Evolutionary conservation across 176 grass and related monocot species (phyloP), one percentile per base, ranked within the genome.

Genomic region (Carex myosuroides): DNA sequence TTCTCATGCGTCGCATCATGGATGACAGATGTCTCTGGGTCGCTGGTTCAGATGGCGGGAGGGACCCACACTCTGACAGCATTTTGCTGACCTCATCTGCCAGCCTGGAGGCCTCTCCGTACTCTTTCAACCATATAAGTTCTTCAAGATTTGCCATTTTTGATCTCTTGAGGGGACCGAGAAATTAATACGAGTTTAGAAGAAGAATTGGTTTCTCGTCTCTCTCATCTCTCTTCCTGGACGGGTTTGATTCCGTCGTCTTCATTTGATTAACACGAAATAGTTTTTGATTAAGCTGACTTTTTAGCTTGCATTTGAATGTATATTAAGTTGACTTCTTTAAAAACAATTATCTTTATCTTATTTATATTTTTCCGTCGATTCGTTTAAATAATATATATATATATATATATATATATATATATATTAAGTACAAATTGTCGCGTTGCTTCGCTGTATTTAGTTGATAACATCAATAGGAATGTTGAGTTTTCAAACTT

Each of bases 71-170:
- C 39, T 94, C 89, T 32, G 92, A 88, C 86, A 97, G 87, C 92
- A 94, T 97, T 75, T 85, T 87, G 79, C 54, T 91, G 57, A 94
- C 83, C 22, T 94, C 90, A 79, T 97, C 92, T 58, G 86, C 83
- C 62, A 94, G 88, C 84, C 76, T 94, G 77, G 92, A 94, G 42
- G 89, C 90, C 84, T 92, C 94, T 79, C 82, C 92, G 80, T 85
- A 89, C 75, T 94, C 92, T 81, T 85, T 91, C 66, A 82, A 65
- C 94, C 94, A 97, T 85, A 26, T 26, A 26, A 81, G 81, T 70
- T 97, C 91, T 37, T 83, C 88, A 79, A 88, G 89, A 70, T 87
- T 84, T 37, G 89, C 76, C 91, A 97, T 94, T 71, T 0, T 85
- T 91, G 64, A 5, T 74, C 26, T 74, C 3, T 24, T 74, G 3